Evolutionary conservation across 192 early-diverging fungal species (phyloP).

Genomic region (Gryganskiella cystojenkinii): DNA sequence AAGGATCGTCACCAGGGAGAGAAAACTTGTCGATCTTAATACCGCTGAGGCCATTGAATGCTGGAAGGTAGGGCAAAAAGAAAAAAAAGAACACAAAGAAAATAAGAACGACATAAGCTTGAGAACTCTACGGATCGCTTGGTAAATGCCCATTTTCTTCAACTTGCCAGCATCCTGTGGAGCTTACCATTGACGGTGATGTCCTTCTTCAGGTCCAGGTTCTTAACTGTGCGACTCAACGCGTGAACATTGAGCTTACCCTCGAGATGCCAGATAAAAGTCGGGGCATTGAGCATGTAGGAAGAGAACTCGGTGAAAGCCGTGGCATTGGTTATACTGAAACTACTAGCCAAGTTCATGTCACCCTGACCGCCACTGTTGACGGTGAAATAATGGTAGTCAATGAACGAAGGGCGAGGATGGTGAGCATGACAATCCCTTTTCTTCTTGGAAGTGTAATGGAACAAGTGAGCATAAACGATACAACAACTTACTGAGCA

Average conservation of each 20-base stretch:
- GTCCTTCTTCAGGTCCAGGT: slow-evolving; percentile 53
- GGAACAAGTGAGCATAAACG: neutral
- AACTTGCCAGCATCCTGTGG: too few species aligned
- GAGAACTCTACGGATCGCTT: too few species aligned
- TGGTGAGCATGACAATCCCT: too few species aligned
- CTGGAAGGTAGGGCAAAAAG: too few species aligned
- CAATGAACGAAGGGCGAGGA: too few species aligned
- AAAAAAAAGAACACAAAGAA: too few species aligned
- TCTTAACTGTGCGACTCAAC: slow-evolving; percentile 41
- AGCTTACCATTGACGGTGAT: slow-evolving; percentile 50
- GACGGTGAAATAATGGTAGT: neutral
- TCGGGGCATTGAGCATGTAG: slow-evolving; percentile 50
- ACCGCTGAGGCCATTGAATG: slow-evolving; percentile 59
- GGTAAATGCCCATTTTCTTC: too few species aligned
- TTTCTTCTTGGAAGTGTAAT: too few species aligned
- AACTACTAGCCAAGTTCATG: neutral
- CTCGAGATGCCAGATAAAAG: slow-evolving; percentile 54
- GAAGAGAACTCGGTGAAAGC: slow-evolving; percentile 52
- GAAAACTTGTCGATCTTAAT: slow-evolving; percentile 55
- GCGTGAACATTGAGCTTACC: slow-evolving; percentile 44
- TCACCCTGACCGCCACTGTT: neutral
- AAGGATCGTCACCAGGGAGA: slow-evolving; percentile 58
- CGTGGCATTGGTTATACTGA: slow-evolving; percentile 39
- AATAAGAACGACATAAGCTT: too few species aligned
- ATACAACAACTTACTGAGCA: neutral